These are phyloP conservation scores for Neurospora sp. DNA, from an alignment of 495 filamentous ascomycete genomes.

Conservation along the genomic window DNA sequence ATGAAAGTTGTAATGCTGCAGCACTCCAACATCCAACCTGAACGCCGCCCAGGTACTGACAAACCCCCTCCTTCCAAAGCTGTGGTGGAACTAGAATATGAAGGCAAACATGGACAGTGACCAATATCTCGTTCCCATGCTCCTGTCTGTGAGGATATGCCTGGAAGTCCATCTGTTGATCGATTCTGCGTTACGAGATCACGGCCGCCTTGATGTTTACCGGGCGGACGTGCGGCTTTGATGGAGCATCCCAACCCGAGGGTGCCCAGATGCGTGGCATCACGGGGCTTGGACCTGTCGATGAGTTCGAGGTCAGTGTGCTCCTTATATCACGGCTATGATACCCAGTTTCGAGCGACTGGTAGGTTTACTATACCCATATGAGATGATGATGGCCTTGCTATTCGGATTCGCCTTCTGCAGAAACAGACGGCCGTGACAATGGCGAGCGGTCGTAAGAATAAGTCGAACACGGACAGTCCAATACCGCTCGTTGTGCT, in stretches of 20 bases:
- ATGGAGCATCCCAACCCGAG: not conserved
- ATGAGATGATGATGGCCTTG: not conserved
- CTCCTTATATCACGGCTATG: not conserved
- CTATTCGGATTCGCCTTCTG: not conserved
- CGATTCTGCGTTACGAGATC: not conserved
- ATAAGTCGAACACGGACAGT: not conserved
- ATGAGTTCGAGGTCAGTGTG: not conserved
- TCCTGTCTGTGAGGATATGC: not conserved
- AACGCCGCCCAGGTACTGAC: not conserved
- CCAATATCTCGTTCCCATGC: not conserved
- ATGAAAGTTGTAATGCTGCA: not conserved
- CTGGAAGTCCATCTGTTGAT: not conserved
- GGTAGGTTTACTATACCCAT: not conserved
- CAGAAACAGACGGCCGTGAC: not conserved
- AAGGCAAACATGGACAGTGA: not conserved
- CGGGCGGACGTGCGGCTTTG: not conserved
- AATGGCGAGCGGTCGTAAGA: not conserved
- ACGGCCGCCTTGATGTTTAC: not conserved
- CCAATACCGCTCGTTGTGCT: not conserved
- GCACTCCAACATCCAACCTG: not conserved
- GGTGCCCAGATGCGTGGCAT: not conserved
- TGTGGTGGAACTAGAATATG: not conserved
- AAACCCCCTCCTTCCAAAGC: not conserved
- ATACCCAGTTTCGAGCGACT: not conserved
- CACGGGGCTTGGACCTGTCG: not conserved